A percentile compares a stretch with the other conserved stretches of the same genome.
These are phyloP conservation scores for Prinsepia uniflora DNA, from an alignment of 306 rosid species.

Conservation along the genomic window DNA sequence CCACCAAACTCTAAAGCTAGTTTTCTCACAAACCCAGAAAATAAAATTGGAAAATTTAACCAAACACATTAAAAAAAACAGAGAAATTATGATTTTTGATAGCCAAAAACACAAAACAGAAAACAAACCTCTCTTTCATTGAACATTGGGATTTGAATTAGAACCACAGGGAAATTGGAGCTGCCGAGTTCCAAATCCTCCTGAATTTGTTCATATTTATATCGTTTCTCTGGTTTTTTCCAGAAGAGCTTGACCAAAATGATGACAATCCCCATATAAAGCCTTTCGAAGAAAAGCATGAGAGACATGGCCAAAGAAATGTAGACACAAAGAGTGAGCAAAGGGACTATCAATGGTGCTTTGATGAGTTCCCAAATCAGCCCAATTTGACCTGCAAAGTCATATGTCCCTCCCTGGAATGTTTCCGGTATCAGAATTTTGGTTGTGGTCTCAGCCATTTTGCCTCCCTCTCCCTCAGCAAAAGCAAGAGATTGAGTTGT, in stretches of 20 bases:
- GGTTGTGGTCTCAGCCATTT: slow-evolving; percentile 57
- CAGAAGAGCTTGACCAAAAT: slow-evolving; percentile 79
- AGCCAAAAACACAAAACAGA: not conserved
- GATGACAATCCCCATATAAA: slow-evolving; percentile 93
- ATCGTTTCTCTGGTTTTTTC: slow-evolving; percentile 85
- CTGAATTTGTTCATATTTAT: slow-evolving; percentile 54
- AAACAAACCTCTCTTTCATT: slow-evolving; percentile 77
- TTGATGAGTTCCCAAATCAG: slow-evolving; percentile 80
- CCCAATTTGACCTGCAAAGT: slow-evolving; percentile 51
- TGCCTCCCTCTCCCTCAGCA: slow-evolving; percentile 12
- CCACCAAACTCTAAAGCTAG: slow-evolving; percentile 12
- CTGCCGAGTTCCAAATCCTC: slow-evolving; percentile 78
- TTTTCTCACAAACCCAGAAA: slow-evolving; percentile 7
- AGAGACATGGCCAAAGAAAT: slow-evolving; percentile 76
- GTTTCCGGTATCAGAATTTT: slow-evolving; percentile 56
- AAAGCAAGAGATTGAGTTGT: not conserved
- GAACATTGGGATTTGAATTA: slow-evolving; percentile 97
- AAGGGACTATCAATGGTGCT: slow-evolving; percentile 87
- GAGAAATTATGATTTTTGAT: not conserved
- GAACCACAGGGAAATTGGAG: slow-evolving; percentile 78
- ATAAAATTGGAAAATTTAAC: not conserved
- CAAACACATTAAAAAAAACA: not conserved
- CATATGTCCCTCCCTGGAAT: slow-evolving; percentile 47
- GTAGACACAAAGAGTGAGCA: slow-evolving; percentile 57
- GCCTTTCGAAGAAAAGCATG: slow-evolving; percentile 84